phyloP scores from a whole-genome alignment of 2,329 filamentous ascomycete species.

The Botrytis elliptica region DNA sequence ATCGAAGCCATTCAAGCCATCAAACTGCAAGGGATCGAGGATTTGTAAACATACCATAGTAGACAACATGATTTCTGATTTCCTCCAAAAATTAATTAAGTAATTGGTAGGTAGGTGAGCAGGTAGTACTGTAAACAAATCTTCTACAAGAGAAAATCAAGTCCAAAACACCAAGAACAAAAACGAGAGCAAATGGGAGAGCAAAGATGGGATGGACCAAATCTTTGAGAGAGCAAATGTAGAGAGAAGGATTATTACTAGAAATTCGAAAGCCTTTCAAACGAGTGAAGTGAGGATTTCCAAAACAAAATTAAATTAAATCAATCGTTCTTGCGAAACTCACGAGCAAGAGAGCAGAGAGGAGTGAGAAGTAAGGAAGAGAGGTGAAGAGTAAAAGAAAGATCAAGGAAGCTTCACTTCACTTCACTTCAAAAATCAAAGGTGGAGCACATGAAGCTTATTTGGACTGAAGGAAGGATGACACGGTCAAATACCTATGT shows the following conservation, averaged over 20 bases:
- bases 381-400: background rate
- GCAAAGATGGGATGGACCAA: background rate
- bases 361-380: background rate
- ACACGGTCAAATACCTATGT: background rate
- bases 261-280: background rate
- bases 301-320: background rate
- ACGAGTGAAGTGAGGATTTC: background rate
- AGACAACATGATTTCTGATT: constrained; percentile 6
- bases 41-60: background rate
- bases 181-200: constrained; percentile 4
- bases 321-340: background rate
- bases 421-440: background rate
- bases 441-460: background rate
- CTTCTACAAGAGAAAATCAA: background rate
- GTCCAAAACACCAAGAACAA: background rate
- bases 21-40: background rate
- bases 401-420: background rate
- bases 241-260: background rate
- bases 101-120: background rate
- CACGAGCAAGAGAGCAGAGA: background rate
- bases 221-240: background rate
- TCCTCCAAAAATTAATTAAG: background rate
- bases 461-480: background rate
- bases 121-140: background rate
- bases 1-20: background rate